A percentile compares a stretch with the other conserved stretches of the same genome.
Conservation (phyloP, 2,329 filamentous ascomycete species). For the Aspergillus proliferans region DNA sequence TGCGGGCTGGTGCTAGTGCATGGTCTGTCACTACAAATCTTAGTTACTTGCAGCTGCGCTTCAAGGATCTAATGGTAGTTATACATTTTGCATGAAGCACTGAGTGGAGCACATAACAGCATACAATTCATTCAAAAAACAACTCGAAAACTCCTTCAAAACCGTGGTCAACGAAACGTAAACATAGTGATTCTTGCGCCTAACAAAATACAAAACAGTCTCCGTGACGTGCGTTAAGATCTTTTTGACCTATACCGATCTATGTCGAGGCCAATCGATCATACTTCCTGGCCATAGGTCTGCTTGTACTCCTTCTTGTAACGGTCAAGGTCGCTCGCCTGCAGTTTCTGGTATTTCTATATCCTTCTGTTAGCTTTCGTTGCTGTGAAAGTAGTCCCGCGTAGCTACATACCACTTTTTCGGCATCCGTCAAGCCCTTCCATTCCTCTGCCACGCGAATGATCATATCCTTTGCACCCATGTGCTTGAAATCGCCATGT, state of each 20-base stretch:
- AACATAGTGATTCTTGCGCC: no score
- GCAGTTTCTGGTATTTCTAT: conserved; percentile 23
- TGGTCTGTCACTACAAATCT: no score
- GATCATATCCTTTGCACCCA: conserved; percentile 33
- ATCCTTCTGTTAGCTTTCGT: conserved; percentile 6
- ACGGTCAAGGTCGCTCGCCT: conserved; percentile 22
- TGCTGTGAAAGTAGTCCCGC: background rate
- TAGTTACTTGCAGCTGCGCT: no score
- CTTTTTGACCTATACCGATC: no score
- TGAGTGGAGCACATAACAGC: no score
- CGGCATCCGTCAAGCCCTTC: conserved; percentile 21
- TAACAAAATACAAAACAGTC: conserved; percentile 1
- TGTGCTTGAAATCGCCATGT: conserved; percentile 47
- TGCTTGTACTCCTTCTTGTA: conserved; percentile 31
- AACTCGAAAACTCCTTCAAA: no score
- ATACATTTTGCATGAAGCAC: no score
- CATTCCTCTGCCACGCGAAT: conserved; percentile 17
- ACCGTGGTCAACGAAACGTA: no score
- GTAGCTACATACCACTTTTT: conserved; percentile 31
- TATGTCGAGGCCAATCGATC: no score
- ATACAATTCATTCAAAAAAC: no score
- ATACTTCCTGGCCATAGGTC: conserved; percentile 28
- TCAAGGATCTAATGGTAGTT: no score
- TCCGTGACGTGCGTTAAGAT: background rate
- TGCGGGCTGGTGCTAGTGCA: no score